phyloP scores from a whole-genome alignment of 1,284 basidiomycete genomes.

The Polyporus tsugae region DNA sequence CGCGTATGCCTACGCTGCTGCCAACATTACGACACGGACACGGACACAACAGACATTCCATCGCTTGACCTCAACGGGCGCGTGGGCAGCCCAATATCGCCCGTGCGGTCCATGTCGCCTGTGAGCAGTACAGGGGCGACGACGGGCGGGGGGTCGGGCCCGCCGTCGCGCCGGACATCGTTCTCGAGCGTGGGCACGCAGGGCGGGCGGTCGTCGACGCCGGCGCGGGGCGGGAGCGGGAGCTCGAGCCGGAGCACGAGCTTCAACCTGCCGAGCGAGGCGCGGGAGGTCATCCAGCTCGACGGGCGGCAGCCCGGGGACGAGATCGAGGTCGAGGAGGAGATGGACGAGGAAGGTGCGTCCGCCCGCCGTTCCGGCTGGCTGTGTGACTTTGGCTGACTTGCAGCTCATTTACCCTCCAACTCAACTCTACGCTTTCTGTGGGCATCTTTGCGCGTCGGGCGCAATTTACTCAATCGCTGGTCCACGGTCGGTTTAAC shows the following conservation, averaged over 20 bases:
- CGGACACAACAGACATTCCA: constrained; percentile 66
- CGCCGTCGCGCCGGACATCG: constrained; percentile 83
- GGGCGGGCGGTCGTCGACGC: constrained; percentile 48
- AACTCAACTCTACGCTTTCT: background rate
- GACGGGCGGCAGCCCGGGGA: constrained; percentile 52
- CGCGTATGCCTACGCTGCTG: constrained; percentile 8
- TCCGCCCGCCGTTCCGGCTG: constrained; percentile 19
- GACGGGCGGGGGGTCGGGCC: constrained; percentile 58
- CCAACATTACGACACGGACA: constrained; percentile 9
- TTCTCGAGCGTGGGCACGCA: constrained; percentile 61
- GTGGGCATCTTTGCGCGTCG: background rate
- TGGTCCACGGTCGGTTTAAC: background rate
- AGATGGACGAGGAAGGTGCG: constrained; percentile 88
- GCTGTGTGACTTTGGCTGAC: background rate
- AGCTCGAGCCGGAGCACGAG: constrained; percentile 83
- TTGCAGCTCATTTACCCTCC: background rate
- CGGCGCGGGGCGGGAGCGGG: constrained; percentile 57
- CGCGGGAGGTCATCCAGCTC: constrained; percentile 60
- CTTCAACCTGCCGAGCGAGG: constrained; percentile 80
- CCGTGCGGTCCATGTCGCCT: constrained; percentile 39
- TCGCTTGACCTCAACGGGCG: constrained; percentile 58
- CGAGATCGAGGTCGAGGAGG: constrained; percentile 77
- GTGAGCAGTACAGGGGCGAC: constrained; percentile 46
- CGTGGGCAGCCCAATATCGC: constrained; percentile 38
- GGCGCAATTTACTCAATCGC: constrained; percentile 1